These are phyloP conservation scores for Cladophialophora carrionii DNA, from an alignment of 2,329 filamentous ascomycete species.

Conservation along the genomic window DNA sequence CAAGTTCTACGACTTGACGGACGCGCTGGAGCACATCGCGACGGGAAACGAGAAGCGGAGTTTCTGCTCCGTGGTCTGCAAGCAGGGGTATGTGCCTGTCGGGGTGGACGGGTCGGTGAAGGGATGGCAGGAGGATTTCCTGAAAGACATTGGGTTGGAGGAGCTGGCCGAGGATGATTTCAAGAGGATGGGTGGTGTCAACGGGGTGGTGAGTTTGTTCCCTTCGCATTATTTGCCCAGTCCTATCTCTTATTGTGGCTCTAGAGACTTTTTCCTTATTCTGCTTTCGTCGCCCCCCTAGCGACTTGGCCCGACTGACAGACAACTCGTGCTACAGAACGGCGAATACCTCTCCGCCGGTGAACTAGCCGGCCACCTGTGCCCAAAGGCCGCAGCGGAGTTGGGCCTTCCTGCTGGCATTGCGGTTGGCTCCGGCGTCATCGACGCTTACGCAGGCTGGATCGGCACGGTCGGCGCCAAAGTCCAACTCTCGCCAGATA, in stretches of 20 bases:
- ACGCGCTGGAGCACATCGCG: conserved; percentile 91
- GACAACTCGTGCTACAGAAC: conserved; percentile 62
- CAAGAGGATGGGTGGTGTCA: conserved; percentile 88
- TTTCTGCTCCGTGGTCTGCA: conserved; percentile 95
- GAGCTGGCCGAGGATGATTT: conserved; percentile 86
- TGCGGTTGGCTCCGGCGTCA: conserved; percentile 92
- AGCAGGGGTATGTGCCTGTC: conserved; percentile 95
- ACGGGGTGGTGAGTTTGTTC: conserved; percentile 81
- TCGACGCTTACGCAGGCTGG: conserved; percentile 98
- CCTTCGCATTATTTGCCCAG: conserved; percentile 9
- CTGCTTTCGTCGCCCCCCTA: not conserved
- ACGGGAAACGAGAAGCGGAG: conserved; percentile 90
- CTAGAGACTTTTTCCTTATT: conserved; percentile 1
- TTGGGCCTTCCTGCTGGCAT: conserved; percentile 85
- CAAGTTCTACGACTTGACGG: conserved; percentile 95
- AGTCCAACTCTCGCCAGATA: conserved; percentile 71
- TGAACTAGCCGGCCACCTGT: conserved; percentile 83
- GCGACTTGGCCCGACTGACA: not conserved
- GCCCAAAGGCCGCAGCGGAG: conserved; percentile 77
- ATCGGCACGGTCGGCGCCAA: conserved; percentile 98
- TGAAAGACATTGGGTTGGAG: conserved; percentile 79
- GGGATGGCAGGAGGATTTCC: conserved; percentile 97
- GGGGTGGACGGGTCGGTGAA: conserved; percentile 96
- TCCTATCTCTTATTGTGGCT: conserved; percentile 2
- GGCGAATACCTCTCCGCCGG: conserved; percentile 89